These are phyloP conservation scores for Mycena epipterygia DNA, from an alignment of 768 basidiomycete species.

Conservation along the genomic window DNA sequence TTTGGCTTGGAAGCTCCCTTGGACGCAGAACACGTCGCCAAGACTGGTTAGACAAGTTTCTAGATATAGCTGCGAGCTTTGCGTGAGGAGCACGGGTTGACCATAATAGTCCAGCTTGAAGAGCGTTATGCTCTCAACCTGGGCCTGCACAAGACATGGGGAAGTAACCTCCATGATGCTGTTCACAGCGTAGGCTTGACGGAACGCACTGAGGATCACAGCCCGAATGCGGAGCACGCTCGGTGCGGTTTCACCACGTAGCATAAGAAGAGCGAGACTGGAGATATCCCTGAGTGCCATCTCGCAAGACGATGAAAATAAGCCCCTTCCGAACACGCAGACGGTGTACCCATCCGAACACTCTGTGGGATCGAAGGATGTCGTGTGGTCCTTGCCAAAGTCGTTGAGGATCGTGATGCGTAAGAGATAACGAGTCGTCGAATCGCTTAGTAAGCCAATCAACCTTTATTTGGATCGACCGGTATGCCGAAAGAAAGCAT, in stretches of 20 bases:
- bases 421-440: too few species aligned
- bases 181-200: slow-evolving; percentile 71
- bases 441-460: too few species aligned
- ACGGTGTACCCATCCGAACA: slow-evolving; percentile 97
- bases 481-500: too few species aligned
- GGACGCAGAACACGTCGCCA: slow-evolving; percentile 98
- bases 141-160: slow-evolving; percentile 97
- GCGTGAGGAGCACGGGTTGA: slow-evolving; percentile 93
- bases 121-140: slow-evolving; percentile 96
- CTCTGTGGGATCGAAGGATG: slow-evolving; percentile 77
- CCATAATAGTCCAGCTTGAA: slow-evolving; percentile 98
- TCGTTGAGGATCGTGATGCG: too few species aligned
- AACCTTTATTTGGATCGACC: too few species aligned
- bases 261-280: slow-evolving; percentile 89
- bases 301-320: slow-evolving; percentile 92
- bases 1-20: slow-evolving; percentile 98
- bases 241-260: slow-evolving; percentile 95
- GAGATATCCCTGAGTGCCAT: slow-evolving; percentile 95
- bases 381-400: too few species aligned
- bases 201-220: slow-evolving; percentile 86
- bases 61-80: slow-evolving; percentile 96
- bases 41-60: slow-evolving; percentile 95
- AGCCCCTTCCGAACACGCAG: slow-evolving; percentile 93
- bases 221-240: slow-evolving; percentile 91
- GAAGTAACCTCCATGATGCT: slow-evolving; percentile 93